These are phyloP conservation scores for Phytophthora sp. DNA, from an alignment of 352 stramenopile species.

Conservation along the genomic window DNA sequence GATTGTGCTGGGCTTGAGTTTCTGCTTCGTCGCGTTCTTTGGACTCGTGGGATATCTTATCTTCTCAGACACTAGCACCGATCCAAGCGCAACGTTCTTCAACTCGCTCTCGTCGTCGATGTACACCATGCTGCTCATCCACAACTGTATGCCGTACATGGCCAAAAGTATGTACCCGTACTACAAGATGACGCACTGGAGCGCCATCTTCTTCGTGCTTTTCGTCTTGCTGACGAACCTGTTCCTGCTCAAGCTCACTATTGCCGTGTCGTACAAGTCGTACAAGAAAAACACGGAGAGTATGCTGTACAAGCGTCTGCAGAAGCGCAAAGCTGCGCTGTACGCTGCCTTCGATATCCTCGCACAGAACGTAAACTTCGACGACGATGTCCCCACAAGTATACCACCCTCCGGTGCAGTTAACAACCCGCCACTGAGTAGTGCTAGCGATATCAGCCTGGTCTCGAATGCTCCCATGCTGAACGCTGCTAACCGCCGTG, in stretches of 20 bases:
- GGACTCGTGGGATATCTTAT: slow-evolving; percentile 77
- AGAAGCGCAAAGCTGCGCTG: slow-evolving; percentile 84
- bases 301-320: slow-evolving; percentile 85
- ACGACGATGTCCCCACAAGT: slow-evolving; percentile 24
- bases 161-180: slow-evolving; percentile 86
- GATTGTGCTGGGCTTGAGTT: slow-evolving; percentile 71
- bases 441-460: slow-evolving; percentile 29
- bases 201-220: slow-evolving; percentile 77
- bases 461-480: slow-evolving; percentile 39
- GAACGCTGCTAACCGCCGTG: slow-evolving; percentile 47
- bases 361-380: slow-evolving; percentile 59
- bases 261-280: slow-evolving; percentile 83
- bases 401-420: not conserved
- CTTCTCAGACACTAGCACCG: slow-evolving; percentile 72
- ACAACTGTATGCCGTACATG: slow-evolving; percentile 84
- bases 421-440: slow-evolving; percentile 14
- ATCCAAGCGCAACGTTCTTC: slow-evolving; percentile 65
- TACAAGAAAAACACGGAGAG: slow-evolving; percentile 88
- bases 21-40: slow-evolving; percentile 84
- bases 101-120: slow-evolving; percentile 71
- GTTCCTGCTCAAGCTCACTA: slow-evolving; percentile 86
- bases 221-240: slow-evolving; percentile 84
- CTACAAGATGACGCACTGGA: slow-evolving; percentile 81
- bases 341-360: slow-evolving; percentile 83
- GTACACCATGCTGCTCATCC: slow-evolving; percentile 86